Evolutionary conservation across 176 grass and related monocot genomes (phyloP), one percentile per base, ranked within the genome.

Genomic region (Oryza longistaminata): DNA sequence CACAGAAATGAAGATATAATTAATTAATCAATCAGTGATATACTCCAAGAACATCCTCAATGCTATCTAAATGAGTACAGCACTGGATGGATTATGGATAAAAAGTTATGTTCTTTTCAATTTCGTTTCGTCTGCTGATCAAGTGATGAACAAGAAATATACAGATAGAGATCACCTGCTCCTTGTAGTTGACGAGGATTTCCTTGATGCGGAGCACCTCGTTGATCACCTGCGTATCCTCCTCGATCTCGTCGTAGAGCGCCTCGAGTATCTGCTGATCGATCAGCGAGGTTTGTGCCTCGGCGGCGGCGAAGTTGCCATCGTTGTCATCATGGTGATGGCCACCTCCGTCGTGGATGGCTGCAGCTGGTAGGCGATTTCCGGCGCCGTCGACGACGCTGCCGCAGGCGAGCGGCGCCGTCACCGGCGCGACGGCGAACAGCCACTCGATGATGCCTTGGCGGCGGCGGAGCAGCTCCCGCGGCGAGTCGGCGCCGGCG

Each of bases 161-260:
- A 45, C 2, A 45, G 1, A 45, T 9, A 45, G 35, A 69, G 35
- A 69, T 69, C 2, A 95, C 93, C 90, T 91, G 53, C 45, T 89
- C 83, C 3, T 75, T 66, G 21, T 85, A 64, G 22, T 91, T 75
- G 14, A 78, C 2, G 60, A 95, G 71, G 71, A 91, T 76, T 9
- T 71, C 76, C 11, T 95, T 93, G 35, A 93, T 92, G 11, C 90
- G 82, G 2, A 87, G 78, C 40, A 93, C 86, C 86, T 95, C 88
- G 9, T 69, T 46, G 31, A 78, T 22, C 45, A 69, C 81, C 27
- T 80, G 62, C 52, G 9, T 75, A 13, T 85, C 90, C 40, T 83
- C 77, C 29, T 92, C 85, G 15, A 95, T 76, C 72, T 90, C 76
- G 19, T 92, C 88, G 3, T 80, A 73, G 13, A 92, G 81, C 2